A percentile compares a stretch with the other conserved stretches of the same genome.
phyloP scores from a whole-genome alignment of 108 stramenopile genomes.

The Licmophora abbreviata region DNA sequence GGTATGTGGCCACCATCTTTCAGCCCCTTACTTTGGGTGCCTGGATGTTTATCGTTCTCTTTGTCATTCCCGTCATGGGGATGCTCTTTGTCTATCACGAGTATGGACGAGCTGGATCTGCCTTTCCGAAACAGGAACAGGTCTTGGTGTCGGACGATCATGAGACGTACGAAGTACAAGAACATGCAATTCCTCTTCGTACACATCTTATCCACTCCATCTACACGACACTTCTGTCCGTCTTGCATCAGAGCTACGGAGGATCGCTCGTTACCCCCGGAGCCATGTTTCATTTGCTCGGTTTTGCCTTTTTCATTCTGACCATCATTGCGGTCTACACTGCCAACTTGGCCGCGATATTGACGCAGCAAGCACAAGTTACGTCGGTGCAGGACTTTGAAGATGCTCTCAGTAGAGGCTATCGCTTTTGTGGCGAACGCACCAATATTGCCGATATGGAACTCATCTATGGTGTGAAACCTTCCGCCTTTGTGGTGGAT shows the following conservation, averaged over 20 bases:
- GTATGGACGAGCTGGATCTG: constrained; percentile 6
- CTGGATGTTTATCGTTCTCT: constrained; percentile 13
- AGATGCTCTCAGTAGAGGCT: constrained; percentile 8
- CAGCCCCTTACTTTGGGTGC: constrained; percentile 6
- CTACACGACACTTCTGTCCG: constrained; percentile 8
- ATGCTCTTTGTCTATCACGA: constrained; percentile 12
- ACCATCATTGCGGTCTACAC: constrained; percentile 19
- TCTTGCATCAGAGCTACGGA: constrained; percentile 7
- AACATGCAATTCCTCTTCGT: neutral
- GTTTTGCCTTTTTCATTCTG: constrained; percentile 16
- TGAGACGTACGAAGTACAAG: neutral
- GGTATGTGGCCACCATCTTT: constrained; percentile 11
- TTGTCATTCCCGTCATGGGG: constrained; percentile 12
- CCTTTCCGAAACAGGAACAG: constrained; percentile 3
- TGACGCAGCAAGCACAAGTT: constrained; percentile 1
- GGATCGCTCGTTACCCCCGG: constrained; percentile 8
- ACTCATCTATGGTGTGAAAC: neutral
- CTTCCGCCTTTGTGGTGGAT: constrained; percentile 8
- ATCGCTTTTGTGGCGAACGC: constrained; percentile 14
- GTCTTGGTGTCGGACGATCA: constrained; percentile 3
- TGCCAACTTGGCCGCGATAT: constrained; percentile 17
- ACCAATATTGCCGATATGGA: constrained; percentile 3
- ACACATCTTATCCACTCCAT: constrained; percentile 3
- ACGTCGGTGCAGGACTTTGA: constrained; percentile 4
- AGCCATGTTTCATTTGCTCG: constrained; percentile 9